A percentile compares a stretch with the other conserved stretches of the same genome.
Conservation (phyloP, 2,329 filamentous ascomycete species). For the Botrytis aclada region DNA sequence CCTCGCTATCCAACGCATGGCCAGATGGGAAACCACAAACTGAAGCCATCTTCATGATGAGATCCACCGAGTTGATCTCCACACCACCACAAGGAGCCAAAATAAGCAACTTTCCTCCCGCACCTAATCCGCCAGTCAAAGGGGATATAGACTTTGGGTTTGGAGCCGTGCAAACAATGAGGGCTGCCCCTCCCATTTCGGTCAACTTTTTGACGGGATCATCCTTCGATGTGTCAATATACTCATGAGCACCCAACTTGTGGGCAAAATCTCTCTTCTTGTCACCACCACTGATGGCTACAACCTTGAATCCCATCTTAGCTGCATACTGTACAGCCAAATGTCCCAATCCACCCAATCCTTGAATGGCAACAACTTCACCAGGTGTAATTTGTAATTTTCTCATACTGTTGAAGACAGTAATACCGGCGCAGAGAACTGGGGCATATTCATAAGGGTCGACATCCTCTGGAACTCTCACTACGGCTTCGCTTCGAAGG, state of each 20-base stretch:
- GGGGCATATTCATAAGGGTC: slow-evolving; percentile 55
- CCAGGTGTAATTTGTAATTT: slow-evolving; percentile 53
- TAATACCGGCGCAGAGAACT: slow-evolving; percentile 63
- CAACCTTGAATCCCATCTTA: slow-evolving; percentile 73
- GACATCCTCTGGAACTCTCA: slow-evolving; percentile 52
- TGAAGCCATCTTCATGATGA: slow-evolving; percentile 52
- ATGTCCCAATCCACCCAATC: slow-evolving; percentile 73
- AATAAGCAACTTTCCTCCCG: slow-evolving; percentile 57
- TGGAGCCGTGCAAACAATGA: slow-evolving; percentile 63
- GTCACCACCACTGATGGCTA: slow-evolving; percentile 63
- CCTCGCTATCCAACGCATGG: slow-evolving; percentile 59
- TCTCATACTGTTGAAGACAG: slow-evolving; percentile 58
- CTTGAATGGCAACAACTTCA: slow-evolving; percentile 58
- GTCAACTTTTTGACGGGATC: slow-evolving; percentile 49
- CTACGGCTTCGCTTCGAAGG: slow-evolving; percentile 58
- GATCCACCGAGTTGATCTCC: slow-evolving; percentile 43
- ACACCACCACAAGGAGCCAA: slow-evolving; percentile 50
- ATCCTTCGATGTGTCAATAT: slow-evolving; percentile 55
- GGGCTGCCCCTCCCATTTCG: slow-evolving; percentile 58
- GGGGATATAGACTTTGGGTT: slow-evolving; percentile 53
- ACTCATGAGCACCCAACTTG: slow-evolving; percentile 57
- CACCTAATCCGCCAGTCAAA: slow-evolving; percentile 52
- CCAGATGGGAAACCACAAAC: slow-evolving; percentile 64
- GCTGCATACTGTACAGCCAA: slow-evolving; percentile 72
- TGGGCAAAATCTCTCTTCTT: slow-evolving; percentile 66